Evolutionary conservation across 2,329 filamentous ascomycete genomes (phyloP).

Genomic region (Geosmithia putterillii): DNA sequence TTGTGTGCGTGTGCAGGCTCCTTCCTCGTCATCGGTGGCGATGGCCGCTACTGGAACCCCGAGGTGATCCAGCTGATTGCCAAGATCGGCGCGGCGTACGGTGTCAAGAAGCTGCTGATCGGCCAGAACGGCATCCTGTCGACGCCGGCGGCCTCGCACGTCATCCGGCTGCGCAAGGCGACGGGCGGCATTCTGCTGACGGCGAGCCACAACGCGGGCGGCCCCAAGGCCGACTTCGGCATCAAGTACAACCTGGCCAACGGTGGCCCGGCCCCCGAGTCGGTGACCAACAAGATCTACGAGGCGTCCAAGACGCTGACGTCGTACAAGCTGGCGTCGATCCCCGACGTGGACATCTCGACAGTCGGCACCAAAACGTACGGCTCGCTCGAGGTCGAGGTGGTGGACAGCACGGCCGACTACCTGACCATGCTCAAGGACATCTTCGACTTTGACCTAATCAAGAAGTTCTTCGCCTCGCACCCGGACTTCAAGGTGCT

Average conservation of each 20-base stretch:
- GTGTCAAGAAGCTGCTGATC: slow-evolving; percentile 96
- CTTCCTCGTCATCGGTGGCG: slow-evolving; percentile 92
- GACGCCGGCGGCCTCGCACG: slow-evolving; percentile 88
- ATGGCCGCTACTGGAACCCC: slow-evolving; percentile 94
- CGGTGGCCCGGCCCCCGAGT: slow-evolving; percentile 88
- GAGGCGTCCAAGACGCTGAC: slow-evolving; percentile 80
- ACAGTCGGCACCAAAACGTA: slow-evolving; percentile 77
- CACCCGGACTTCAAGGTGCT: slow-evolving; percentile 93
- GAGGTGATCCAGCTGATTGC: slow-evolving; percentile 95
- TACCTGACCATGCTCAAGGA: slow-evolving; percentile 94
- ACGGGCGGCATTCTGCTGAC: slow-evolving; percentile 95
- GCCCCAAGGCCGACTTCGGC: slow-evolving; percentile 88
- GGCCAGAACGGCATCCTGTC: slow-evolving; percentile 94
- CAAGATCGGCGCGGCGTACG: slow-evolving; percentile 92
- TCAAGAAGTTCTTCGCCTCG: slow-evolving; percentile 80
- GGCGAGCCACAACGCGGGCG: slow-evolving; percentile 95
- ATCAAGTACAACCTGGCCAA: slow-evolving; percentile 99
- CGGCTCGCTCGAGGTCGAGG: slow-evolving; percentile 81
- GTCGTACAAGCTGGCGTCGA: slow-evolving; percentile 83
- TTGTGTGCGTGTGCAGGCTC: slow-evolving; percentile 29
- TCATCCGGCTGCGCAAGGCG: slow-evolving; percentile 89
- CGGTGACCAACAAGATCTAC: slow-evolving; percentile 96
- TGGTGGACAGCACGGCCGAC: slow-evolving; percentile 86
- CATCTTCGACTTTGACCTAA: slow-evolving; percentile 95
- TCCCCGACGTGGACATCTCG: slow-evolving; percentile 74